Percentiles rank a stretch among this genome's conserved stretches.
phyloP scores from a whole-genome alignment of 2,329 filamentous ascomycete genomes.

The Aspergillus sp. region DNA sequence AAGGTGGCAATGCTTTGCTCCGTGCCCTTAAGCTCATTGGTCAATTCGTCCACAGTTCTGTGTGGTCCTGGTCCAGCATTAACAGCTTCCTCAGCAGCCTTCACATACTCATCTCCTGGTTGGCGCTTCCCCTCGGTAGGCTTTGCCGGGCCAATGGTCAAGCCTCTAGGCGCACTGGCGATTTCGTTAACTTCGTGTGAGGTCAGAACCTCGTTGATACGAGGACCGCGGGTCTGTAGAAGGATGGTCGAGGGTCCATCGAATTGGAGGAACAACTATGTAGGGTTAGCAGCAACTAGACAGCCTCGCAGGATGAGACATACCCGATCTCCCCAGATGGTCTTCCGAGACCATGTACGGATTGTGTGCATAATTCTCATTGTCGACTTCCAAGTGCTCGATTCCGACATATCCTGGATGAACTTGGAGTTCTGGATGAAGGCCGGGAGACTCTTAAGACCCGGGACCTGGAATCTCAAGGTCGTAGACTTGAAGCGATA shows the following conservation, averaged over 20 bases:
- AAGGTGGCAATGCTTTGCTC: slow-evolving; percentile 54
- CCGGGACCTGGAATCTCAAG: slow-evolving; percentile 76
- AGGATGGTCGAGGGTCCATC: slow-evolving; percentile 82
- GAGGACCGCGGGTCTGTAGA: slow-evolving; percentile 81
- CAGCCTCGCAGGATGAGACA: slow-evolving; percentile 21
- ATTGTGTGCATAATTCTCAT: slow-evolving; percentile 66
- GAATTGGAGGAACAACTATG: slow-evolving; percentile 80
- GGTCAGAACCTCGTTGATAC: slow-evolving; percentile 75
- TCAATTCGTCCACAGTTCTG: slow-evolving; percentile 31
- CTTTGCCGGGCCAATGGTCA: slow-evolving; percentile 61
- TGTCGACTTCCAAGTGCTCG: slow-evolving; percentile 70
- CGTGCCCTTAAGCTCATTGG: slow-evolving; percentile 33
- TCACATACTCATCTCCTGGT: slow-evolving; percentile 19
- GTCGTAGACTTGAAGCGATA: slow-evolving; percentile 82
- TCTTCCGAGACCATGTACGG: slow-evolving; percentile 74
- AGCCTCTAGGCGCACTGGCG: slow-evolving; percentile 75
- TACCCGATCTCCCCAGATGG: slow-evolving; percentile 88
- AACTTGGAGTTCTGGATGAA: slow-evolving; percentile 72
- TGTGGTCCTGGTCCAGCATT: slow-evolving; percentile 27
- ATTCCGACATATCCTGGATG: slow-evolving; percentile 69
- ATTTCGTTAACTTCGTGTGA: slow-evolving; percentile 84
- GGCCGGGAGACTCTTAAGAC: slow-evolving; percentile 58
- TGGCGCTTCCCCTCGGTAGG: slow-evolving; percentile 17
- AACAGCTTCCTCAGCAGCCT: slow-evolving; percentile 26
- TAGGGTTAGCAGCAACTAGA: slow-evolving; percentile 4